phyloP scores from a whole-genome alignment of 23 red algal species.

The Cyanidiococcus yangmingshanensis region DNA sequence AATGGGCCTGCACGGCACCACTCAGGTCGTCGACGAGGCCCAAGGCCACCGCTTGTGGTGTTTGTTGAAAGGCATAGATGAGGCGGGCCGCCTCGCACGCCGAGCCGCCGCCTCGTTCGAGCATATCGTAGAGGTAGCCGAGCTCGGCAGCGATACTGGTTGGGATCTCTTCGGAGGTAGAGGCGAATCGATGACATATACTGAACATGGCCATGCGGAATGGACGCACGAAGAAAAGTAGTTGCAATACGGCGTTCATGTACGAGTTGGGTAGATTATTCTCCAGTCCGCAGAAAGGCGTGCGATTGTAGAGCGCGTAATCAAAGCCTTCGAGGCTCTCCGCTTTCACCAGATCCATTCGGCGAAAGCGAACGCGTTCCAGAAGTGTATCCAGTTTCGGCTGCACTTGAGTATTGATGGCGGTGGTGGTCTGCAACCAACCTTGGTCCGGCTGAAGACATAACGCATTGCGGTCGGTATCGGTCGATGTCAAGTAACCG shows the following conservation, averaged over 20 bases:
- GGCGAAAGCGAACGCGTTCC: slow-evolving; percentile 9
- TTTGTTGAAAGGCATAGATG: slow-evolving; percentile 66
- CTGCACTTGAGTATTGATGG: background rate
- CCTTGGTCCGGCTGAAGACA: background rate
- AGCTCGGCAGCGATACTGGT: slow-evolving; percentile 78
- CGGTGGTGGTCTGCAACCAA: background rate
- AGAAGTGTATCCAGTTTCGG: background rate
- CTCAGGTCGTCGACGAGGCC: slow-evolving; percentile 46
- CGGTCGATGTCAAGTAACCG: background rate
- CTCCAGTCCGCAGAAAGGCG: slow-evolving; percentile 61
- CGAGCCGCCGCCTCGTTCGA: slow-evolving; percentile 58
- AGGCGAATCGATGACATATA: background rate
- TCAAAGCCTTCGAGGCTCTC: slow-evolving; percentile 84
- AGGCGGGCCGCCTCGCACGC: slow-evolving; percentile 80
- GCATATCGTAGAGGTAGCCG: slow-evolving; percentile 77
- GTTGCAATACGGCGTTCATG: slow-evolving; percentile 80
- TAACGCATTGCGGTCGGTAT: background rate
- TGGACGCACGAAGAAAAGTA: slow-evolving; percentile 52
- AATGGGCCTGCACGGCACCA: slow-evolving; percentile 14
- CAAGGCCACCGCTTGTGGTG: slow-evolving; percentile 67
- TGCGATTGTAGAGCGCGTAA: slow-evolving; percentile 66
- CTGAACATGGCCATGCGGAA: slow-evolving; percentile 51
- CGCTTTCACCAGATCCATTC: slow-evolving; percentile 50
- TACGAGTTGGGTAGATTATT: slow-evolving; percentile 86
- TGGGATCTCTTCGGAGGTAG: slow-evolving; percentile 5